These are phyloP conservation scores for Waltiozyma sp. DNA, from an alignment of 1,139 yeast genomes.

Conservation along the genomic window DNA sequence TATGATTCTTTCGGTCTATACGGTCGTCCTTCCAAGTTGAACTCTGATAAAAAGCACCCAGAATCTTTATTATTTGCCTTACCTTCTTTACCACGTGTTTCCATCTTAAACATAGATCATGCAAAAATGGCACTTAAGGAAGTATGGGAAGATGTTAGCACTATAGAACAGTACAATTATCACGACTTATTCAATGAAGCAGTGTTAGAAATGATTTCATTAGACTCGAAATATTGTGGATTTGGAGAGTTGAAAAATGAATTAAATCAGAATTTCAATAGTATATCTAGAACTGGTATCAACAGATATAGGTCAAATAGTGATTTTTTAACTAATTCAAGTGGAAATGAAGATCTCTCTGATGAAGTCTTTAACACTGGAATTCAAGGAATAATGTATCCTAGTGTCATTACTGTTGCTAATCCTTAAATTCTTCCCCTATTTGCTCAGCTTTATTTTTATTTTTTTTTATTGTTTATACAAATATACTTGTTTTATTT, in stretches of 20 bases:
- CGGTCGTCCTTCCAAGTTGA: slow-evolving; percentile 70
- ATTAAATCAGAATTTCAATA: background rate
- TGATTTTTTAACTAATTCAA: background rate
- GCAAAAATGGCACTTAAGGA: slow-evolving; percentile 5
- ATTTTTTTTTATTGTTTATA: no score
- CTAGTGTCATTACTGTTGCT: no score
- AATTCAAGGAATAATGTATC: background rate
- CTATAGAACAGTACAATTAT: slow-evolving; percentile 3
- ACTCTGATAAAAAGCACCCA: slow-evolving; percentile 64
- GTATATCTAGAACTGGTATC: background rate
- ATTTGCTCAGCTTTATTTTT: no score
- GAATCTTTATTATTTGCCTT: slow-evolving; percentile 68
- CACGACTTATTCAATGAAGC: slow-evolving; percentile 6
- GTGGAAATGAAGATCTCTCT: background rate
- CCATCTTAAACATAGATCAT: slow-evolving; percentile 34
- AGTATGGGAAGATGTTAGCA: slow-evolving; percentile 9
- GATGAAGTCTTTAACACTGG: background rate
- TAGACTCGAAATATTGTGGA: slow-evolving; percentile 5
- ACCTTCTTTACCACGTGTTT: slow-evolving; percentile 69
- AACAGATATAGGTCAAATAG: background rate
- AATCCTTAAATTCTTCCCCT: no score
- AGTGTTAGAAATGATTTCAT: slow-evolving; percentile 6
- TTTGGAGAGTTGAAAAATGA: slow-evolving; percentile 10
- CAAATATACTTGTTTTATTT: no score
- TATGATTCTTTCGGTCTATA: slow-evolving; percentile 70